These are phyloP conservation scores for Fusarium falciforme DNA, from an alignment of 2,329 filamentous ascomycete genomes.

Conservation along the genomic window DNA sequence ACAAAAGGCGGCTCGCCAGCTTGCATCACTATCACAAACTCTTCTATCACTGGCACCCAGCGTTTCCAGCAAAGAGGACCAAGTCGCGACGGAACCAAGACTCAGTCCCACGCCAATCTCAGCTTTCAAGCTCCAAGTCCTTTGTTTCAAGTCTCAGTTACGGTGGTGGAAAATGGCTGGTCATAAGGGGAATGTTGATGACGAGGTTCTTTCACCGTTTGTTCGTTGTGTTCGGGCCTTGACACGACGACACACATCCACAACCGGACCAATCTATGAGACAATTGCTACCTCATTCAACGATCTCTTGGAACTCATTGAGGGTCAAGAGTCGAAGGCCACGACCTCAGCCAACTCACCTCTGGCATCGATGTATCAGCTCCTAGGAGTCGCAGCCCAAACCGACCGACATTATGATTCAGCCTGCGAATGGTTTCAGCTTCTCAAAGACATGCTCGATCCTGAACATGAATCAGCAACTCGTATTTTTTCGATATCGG, in stretches of 20 bases:
- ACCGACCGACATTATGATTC: slow-evolving; percentile 59
- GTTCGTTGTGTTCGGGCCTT: slow-evolving; percentile 72
- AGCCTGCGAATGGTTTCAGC: slow-evolving; percentile 66
- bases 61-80: slow-evolving; percentile 72
- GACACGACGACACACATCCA: slow-evolving; percentile 60
- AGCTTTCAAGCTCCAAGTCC: slow-evolving; percentile 71
- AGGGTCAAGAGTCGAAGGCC: slow-evolving; percentile 49
- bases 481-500: slow-evolving; percentile 62
- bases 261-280: slow-evolving; percentile 52
- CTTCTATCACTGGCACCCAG: slow-evolving; percentile 75
- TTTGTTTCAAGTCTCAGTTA: slow-evolving; percentile 72
- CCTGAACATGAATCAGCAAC: slow-evolving; percentile 59
- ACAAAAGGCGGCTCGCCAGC: slow-evolving; percentile 71
- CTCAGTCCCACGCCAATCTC: slow-evolving; percentile 66
- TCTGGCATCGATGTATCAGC: slow-evolving; percentile 62
- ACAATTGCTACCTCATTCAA: slow-evolving; percentile 49
- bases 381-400: slow-evolving; percentile 62
- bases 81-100: slow-evolving; percentile 62
- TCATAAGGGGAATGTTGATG: slow-evolving; percentile 69
- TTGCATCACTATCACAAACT: slow-evolving; percentile 74
- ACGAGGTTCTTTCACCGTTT: slow-evolving; percentile 74
- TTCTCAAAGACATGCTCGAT: slow-evolving; percentile 54
- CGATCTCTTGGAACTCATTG: slow-evolving; percentile 48
- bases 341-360: slow-evolving; percentile 55
- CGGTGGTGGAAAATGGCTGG: slow-evolving; percentile 73